These are phyloP conservation scores for Cutaneotrichosporon sp. DNA, from an alignment of 1,284 basidiomycete species.

Conservation along the genomic window DNA sequence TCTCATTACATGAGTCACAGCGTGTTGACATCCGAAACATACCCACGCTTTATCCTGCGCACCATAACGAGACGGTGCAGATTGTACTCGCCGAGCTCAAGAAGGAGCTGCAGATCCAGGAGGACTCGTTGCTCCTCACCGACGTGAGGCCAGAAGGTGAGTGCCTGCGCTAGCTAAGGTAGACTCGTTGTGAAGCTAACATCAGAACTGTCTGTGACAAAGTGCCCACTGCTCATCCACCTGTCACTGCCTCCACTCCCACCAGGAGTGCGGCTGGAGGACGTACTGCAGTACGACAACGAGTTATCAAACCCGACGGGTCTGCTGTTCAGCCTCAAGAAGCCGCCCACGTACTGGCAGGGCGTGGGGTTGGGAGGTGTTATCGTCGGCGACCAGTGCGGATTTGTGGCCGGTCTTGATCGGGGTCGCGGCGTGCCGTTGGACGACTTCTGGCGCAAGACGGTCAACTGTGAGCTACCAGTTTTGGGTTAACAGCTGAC, in stretches of 20 bases:
- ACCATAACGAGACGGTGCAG: slow-evolving; percentile 61
- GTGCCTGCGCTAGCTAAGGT: slow-evolving; percentile 11
- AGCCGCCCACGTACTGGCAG: slow-evolving; percentile 45
- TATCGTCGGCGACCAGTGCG: slow-evolving; percentile 73
- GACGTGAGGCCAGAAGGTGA: slow-evolving; percentile 42
- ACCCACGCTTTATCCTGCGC: slow-evolving; percentile 57
- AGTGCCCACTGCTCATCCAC: slow-evolving; percentile 46
- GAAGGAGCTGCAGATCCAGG: slow-evolving; percentile 38
- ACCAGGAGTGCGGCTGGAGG: slow-evolving; percentile 23
- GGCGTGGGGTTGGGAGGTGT: slow-evolving; percentile 59
- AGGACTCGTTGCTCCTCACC: slow-evolving; percentile 34
- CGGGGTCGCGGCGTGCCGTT: slow-evolving; percentile 66
- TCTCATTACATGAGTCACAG: slow-evolving; percentile 63
- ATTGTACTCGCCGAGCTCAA: slow-evolving; percentile 67
- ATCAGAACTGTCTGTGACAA: slow-evolving; percentile 22
- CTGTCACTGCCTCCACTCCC: slow-evolving; percentile 48
- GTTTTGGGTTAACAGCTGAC: slow-evolving; percentile 19
- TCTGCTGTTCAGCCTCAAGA: slow-evolving; percentile 33
- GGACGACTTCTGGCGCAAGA: slow-evolving; percentile 69
- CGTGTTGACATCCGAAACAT: slow-evolving; percentile 60
- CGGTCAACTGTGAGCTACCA: slow-evolving; percentile 67
- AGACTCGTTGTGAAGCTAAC: not conserved
- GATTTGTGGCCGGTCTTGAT: slow-evolving; percentile 65
- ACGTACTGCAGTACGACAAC: slow-evolving; percentile 40
- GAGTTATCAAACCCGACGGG: slow-evolving; percentile 48